Evolutionary conservation across 2,329 filamentous ascomycete genomes (phyloP), one percentile per base, ranked within the genome.

Genomic region (Cladophialophora bantiana): DNA sequence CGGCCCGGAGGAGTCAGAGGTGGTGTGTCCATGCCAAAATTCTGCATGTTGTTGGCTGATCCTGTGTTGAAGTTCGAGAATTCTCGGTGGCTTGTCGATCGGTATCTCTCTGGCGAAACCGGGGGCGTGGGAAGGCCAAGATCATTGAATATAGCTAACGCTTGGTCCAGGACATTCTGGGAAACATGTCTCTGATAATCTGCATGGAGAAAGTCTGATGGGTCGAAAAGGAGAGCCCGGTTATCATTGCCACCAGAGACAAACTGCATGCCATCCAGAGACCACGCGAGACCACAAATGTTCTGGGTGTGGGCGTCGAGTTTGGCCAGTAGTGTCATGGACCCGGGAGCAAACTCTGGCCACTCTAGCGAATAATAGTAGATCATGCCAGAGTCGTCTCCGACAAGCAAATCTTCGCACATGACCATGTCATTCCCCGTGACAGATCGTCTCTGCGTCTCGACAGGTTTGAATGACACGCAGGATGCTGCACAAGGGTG

Each of bases 191-290:
- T 52, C 15, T 67, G n/a, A 56, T 57, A 26, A 53, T 66, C 54
- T 36, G 64, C 57, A 59, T 69, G 54, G 9, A 88, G 75, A 18
- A 94, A 81, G 48, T 86, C 84, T 56, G 85, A 83, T 2, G 86
- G 85, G 61, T 94, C 87, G 77, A 96, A 97, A 1, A 98, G 83
- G 72, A 89, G 91, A 75, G 94, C 96, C 2, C 88, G 79, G 74
- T 98, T 97, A 81, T 99, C 95, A 75, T 99, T 98, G 31, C 92
- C 93, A 6, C 95, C 94, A 4, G 92, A 93, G 13, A 92, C 93
- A 76, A 99, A 94, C 40, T 89, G 84, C 2, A 84, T 83, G 3
- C 93, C 93, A 73, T 92, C 88, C 2, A 83, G 82, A 3, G 93
- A 94, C 92, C 94, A 98, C 2, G 91, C 86, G n/a, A 99, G 82